Base-by-base conservation (phyloP, 1,139 yeast species). In the Zhuliangozyma blackwelliae region DNA sequence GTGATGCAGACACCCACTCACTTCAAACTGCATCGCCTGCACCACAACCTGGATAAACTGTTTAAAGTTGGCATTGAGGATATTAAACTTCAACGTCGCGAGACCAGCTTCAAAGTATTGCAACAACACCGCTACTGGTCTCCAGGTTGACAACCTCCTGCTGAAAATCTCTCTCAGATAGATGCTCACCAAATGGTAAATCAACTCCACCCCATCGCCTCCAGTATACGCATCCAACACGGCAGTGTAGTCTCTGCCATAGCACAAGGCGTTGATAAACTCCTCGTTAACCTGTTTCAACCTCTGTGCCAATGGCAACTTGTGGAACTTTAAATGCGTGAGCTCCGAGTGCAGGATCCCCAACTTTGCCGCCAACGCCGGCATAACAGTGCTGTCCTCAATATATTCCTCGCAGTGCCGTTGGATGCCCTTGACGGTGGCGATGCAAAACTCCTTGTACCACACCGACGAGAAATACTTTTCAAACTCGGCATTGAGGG, bases 111-210 rank as follows among this genome's bases (percentile, higher is more conserved):
- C 39, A 22, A 63, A 40, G 40, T 52, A 65, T 2, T 49, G 49
- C 38, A 66, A 40, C 7, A 66, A 40, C 9, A 41, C 32, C 13
- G 49, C 49, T 5, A 65, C 29, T 25, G 54, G 52, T 27, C 51
- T 46, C 74, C 74, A 68, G 47, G 55, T 22, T 57, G 59, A 8
- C 35, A 33, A 29, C 55, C 55, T 16, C 50, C 50, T 12, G 43
- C 35, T 2, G 41, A 37, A 16, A 1, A 60, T 41, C 3, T 59
- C 57, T 27, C 54, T 50, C 33, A 57, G 41, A 37, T 67, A 68
- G 5, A 64, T 54, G 34, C 63, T 51, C 7, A 59, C 38, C 33
- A 65, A 50, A 35, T 63, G 63, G 40, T 52, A 68, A 3, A 67
- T 32, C 19, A 63, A 38, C 2, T 49, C 48, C 7, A 54, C 51